These are phyloP conservation scores for Lyophyllum decastes DNA, from an alignment of 768 basidiomycete species.

Conservation along the genomic window DNA sequence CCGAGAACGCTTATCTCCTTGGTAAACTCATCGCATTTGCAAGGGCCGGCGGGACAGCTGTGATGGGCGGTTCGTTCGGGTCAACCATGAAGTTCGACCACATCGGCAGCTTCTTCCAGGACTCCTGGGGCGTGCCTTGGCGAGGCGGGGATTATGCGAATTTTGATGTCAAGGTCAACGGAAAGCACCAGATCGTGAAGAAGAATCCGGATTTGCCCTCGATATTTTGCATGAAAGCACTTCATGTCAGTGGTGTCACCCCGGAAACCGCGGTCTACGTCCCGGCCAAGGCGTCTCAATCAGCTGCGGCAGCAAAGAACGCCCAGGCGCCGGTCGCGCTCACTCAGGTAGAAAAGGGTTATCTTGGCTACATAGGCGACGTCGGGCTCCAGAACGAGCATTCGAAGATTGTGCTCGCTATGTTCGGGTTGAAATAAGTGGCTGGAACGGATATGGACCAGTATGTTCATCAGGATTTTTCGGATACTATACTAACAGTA, in stretches of 20 bases:
- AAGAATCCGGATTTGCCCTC: constrained; percentile 18
- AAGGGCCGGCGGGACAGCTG: constrained; percentile 28
- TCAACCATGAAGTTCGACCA: constrained; percentile 9
- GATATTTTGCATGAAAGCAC: constrained; percentile 27
- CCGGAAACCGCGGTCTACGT: constrained; percentile 27
- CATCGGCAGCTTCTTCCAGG: constrained; percentile 21
- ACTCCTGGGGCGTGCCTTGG: constrained; percentile 21
- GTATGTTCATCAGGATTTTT: neutral
- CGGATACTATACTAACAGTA: neutral
- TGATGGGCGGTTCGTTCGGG: constrained; percentile 30
- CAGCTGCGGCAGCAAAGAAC: neutral
- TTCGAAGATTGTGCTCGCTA: constrained; percentile 29
- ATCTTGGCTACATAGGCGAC: constrained; percentile 37
- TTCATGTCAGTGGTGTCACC: constrained; percentile 23
- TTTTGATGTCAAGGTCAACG: constrained; percentile 17
- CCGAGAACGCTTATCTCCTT: constrained; percentile 20
- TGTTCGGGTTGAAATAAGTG: constrained; percentile 25
- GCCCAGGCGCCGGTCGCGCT: constrained; percentile 29
- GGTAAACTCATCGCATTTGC: constrained; percentile 24
- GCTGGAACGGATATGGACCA: neutral
- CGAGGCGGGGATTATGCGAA: constrained; percentile 15
- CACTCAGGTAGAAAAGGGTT: constrained; percentile 26
- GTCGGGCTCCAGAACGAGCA: constrained; percentile 28
- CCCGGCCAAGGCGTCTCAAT: constrained; percentile 9
- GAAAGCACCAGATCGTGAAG: constrained; percentile 12